Conservation (phyloP, 2,329 filamentous ascomycete genomes). For the Neofusicoccum cordaticola region DNA sequence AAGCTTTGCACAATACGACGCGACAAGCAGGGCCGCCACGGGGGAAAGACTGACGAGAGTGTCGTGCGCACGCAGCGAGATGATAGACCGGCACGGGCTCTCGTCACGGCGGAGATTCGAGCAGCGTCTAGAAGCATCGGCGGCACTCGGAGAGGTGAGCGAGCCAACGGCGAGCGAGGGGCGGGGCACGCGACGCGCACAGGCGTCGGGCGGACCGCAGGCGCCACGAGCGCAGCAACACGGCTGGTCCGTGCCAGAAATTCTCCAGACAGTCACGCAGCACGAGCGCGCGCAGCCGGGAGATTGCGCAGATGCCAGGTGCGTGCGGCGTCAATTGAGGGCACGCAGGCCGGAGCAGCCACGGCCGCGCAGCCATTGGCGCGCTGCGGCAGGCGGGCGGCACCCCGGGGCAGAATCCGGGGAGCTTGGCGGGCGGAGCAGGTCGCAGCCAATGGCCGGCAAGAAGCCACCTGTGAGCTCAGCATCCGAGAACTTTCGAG, state of each 20-base stretch:
- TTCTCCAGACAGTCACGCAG: constrained; percentile 1
- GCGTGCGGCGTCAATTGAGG: not conserved
- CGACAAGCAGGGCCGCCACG: too few species aligned
- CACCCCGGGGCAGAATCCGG: not conserved
- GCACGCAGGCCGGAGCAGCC: not conserved
- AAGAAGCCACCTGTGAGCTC: constrained; percentile 14
- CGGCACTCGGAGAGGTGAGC: constrained; percentile 22
- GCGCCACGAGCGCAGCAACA: not conserved
- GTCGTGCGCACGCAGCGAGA: too few species aligned
- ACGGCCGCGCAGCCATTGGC: not conserved
- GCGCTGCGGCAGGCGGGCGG: not conserved
- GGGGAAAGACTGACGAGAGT: too few species aligned
- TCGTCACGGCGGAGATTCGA: constrained; percentile 35
- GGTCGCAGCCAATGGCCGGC: constrained; percentile 4
- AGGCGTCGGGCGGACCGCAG: constrained; percentile 38
- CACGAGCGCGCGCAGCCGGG: not conserved
- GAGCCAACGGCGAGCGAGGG: not conserved
- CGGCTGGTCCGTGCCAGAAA: constrained; percentile 36
- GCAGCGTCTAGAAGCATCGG: constrained; percentile 48
- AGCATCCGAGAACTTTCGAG: constrained; percentile 10
- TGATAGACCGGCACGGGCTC: too few species aligned
- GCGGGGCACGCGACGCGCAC: constrained; percentile 3
- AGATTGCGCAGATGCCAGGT: constrained; percentile 5
- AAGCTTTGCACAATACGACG: too few species aligned
- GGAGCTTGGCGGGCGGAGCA: not conserved